phyloP scores from a whole-genome alignment of 768 basidiomycete genomes.

The Cystobasidium onofrii region DNA sequence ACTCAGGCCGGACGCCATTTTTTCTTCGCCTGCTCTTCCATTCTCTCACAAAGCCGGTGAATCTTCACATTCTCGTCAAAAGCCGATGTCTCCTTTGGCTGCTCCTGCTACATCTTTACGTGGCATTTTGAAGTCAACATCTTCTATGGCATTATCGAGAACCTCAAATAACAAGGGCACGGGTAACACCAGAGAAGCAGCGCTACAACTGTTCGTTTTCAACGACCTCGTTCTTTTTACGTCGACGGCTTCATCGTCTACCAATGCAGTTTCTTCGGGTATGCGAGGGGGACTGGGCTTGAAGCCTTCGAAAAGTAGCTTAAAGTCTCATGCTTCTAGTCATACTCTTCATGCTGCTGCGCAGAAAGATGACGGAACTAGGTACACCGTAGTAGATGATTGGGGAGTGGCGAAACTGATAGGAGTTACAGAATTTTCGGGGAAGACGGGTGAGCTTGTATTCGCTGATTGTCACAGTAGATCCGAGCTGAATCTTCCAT shows the following conservation, averaged over 20 bases:
- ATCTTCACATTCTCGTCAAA: no score
- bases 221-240: conserved; percentile 63
- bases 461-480: no score
- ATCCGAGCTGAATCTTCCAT: no score
- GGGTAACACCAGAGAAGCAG: conserved; percentile 33
- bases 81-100: no score
- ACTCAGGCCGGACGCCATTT: no score
- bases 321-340: neutral
- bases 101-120: no score
- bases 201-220: conserved; percentile 55
- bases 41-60: no score
- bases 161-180: no score
- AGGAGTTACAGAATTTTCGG: conserved; percentile 48
- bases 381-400: conserved; percentile 50
- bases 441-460: conserved; percentile 42
- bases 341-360: neutral
- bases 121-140: no score
- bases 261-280: neutral
- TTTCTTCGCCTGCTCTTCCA: no score
- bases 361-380: conserved; percentile 34
- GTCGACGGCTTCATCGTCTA: conserved; percentile 41
- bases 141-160: no score
- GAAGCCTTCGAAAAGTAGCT: neutral
- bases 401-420: conserved; percentile 54
- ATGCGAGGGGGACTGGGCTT: conserved; percentile 25